Evolutionary conservation across 2,329 filamentous ascomycete genomes (phyloP), one percentile per base, ranked within the genome.

Genomic region (Penicillium concentricum): DNA sequence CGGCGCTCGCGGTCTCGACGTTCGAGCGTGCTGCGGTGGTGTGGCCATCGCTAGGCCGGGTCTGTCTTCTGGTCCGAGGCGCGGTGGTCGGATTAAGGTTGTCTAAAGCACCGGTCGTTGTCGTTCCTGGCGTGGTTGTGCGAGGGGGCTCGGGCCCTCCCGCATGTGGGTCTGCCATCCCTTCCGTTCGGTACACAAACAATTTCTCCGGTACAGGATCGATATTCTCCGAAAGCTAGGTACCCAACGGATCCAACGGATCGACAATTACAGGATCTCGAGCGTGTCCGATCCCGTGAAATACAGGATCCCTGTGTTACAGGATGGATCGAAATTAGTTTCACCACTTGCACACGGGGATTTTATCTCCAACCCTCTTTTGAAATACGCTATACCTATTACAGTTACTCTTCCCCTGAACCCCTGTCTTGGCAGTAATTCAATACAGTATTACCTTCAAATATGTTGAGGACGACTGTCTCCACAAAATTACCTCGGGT

Each of bases 381-480:
- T 13, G 30, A 38, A 45, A 39, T 32, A 53, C 41, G 24, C 24
- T 53, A 53, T 38, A 20, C 22, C 41, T 45, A 53, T 53, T 45
- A 45, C 34, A 22, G 22, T 45, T 53, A 53, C 50, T 46, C 50
- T 30, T 10, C 42, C 42, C 42, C 41, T 38, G 32, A 38, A 38
- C 41, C 22, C 24, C 24, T 28, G 5, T 43, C 41, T 43, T 43
- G 41, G 41, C 24, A 43, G 37, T 34, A 34, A 13, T 43, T 10
- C 49, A 37, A 20, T 56, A 58, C 57, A 49, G 45, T 51, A 57
- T 57, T 34, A 48, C 42, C 15, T 60, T 57, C 20, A 56, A 53
- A 13, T 56, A 56, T 34, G 20, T 59, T n/a, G 39, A 59, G 44
- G 48, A 56, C 18, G 39, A 51, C 32, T 16, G 18, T 35, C 44